Percentiles rank a stretch among this genome's conserved stretches.
phyloP scores from a whole-genome alignment of 2,329 filamentous ascomycete genomes.

The Aureobasidium lini region DNA sequence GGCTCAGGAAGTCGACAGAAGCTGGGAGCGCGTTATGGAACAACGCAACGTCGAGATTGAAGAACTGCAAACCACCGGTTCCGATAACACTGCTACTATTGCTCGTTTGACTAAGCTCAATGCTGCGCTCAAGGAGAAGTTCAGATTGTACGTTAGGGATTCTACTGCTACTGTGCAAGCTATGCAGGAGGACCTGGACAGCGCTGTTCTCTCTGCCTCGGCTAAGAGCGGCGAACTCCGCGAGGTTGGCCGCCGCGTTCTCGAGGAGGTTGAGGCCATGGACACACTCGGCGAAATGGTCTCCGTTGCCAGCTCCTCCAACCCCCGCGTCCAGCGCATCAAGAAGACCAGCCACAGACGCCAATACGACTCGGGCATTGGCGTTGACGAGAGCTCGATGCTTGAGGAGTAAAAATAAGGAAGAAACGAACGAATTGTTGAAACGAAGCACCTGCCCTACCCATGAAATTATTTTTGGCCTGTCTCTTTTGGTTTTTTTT shows the following conservation, averaged over 20 bases:
- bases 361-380: conserved; percentile 23
- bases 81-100: conserved; percentile 19
- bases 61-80: conserved; percentile 25
- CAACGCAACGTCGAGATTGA: conserved; percentile 33
- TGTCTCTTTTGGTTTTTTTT: too few relatives aligned
- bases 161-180: conserved; percentile 23
- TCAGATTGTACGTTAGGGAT: conserved; percentile 29
- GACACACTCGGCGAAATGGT: conserved; percentile 17
- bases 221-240: background rate
- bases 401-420: background rate
- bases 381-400: conserved; percentile 16
- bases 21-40: conserved; percentile 33
- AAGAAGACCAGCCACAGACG: conserved; percentile 18
- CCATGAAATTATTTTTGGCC: too few relatives aligned
- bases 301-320: background rate
- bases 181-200: conserved; percentile 18
- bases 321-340: conserved; percentile 13
- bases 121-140: conserved; percentile 22
- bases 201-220: background rate
- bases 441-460: too few relatives aligned
- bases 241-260: conserved; percentile 2
- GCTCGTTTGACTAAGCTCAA: conserved; percentile 22
- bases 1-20: conserved; percentile 30
- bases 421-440: background rate
- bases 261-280: conserved; percentile 20